Evolutionary conservation across 2,329 filamentous ascomycete genomes (phyloP).

Genomic region (Exutisphaerella laricina): DNA sequence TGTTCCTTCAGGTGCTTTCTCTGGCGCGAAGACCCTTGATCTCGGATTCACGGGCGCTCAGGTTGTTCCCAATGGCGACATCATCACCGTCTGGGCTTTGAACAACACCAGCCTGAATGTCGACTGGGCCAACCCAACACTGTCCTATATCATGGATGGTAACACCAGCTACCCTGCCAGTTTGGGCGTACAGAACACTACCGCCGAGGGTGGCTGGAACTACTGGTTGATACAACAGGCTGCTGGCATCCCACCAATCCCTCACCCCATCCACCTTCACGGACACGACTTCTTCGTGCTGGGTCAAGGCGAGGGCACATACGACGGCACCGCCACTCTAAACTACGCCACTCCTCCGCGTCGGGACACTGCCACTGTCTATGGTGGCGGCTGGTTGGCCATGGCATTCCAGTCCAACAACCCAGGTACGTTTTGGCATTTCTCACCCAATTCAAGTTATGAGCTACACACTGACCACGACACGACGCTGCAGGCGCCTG

Average conservation of each 20-base stretch:
- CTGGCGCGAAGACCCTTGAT: constrained; percentile 30
- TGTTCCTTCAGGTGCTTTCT: constrained; percentile 35
- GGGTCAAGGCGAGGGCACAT: constrained; percentile 22
- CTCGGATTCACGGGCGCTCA: constrained; percentile 31
- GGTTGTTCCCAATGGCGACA: constrained; percentile 31
- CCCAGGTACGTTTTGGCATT: constrained; percentile 39
- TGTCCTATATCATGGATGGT: constrained; percentile 39
- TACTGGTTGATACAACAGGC: constrained; percentile 36
- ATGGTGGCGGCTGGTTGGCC: constrained; percentile 42
- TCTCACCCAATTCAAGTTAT: neutral
- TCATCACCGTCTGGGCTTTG: constrained; percentile 35
- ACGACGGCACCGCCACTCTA: constrained; percentile 27
- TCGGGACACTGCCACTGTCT: constrained; percentile 44
- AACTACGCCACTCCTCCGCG: constrained; percentile 41
- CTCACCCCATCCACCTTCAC: constrained; percentile 25
- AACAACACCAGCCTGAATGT: constrained; percentile 39
- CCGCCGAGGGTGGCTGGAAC: constrained; percentile 29
- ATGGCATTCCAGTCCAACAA: constrained; percentile 49
- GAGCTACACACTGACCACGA: neutral
- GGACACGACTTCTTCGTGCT: constrained; percentile 32
- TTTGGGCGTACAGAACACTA: constrained; percentile 40
- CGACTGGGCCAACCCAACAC: constrained; percentile 41
- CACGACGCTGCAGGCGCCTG: neutral
- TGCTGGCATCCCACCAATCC: constrained; percentile 5
- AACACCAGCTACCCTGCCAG: constrained; percentile 38